phyloP scores from a whole-genome alignment of 2,329 filamentous ascomycete species.

The Aspergillus sp. region DNA sequence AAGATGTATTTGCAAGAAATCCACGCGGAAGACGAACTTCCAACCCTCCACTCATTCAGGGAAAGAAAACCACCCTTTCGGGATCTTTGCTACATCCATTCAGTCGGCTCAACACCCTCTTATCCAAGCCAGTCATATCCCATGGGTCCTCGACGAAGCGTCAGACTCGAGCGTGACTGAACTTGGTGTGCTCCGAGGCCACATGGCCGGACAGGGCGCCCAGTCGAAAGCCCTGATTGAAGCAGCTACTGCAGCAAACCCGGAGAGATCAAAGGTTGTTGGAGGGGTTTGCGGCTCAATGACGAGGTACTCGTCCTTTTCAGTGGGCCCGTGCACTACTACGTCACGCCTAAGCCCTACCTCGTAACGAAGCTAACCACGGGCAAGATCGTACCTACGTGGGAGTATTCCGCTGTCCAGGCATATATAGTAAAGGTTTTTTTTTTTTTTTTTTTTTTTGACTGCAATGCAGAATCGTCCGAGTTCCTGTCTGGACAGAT shows the following conservation, averaged over 20 bases:
- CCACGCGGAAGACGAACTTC: conserved; percentile 43
- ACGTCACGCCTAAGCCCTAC: conserved; percentile 63
- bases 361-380: conserved; percentile 54
- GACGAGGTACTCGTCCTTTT: conserved; percentile 58
- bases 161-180: conserved; percentile 33
- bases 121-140: conserved; percentile 50
- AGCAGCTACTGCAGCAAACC: neutral
- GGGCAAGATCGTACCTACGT: conserved; percentile 61
- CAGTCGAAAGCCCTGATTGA: conserved; percentile 52
- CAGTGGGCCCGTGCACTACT: conserved; percentile 51
- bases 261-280: neutral
- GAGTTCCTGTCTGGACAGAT: conserved; percentile 36
- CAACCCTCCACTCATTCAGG: conserved; percentile 45
- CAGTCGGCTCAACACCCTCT: conserved; percentile 37
- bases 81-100: conserved; percentile 52
- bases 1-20: conserved; percentile 42
- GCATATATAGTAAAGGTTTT: conserved; percentile 49
- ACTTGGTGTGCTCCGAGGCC: conserved; percentile 43
- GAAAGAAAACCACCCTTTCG: conserved; percentile 47
- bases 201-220: conserved; percentile 52
- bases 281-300: conserved; percentile 11
- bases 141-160: conserved; percentile 45
- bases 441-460: no score
- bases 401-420: conserved; percentile 61
- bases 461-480: conserved; percentile 38